Percentiles rank a stretch among this genome's conserved stretches.
Evolutionary conservation across 176 grass and related monocot species (phyloP).

Genomic region (Miscanthus lutarioriparius): DNA sequence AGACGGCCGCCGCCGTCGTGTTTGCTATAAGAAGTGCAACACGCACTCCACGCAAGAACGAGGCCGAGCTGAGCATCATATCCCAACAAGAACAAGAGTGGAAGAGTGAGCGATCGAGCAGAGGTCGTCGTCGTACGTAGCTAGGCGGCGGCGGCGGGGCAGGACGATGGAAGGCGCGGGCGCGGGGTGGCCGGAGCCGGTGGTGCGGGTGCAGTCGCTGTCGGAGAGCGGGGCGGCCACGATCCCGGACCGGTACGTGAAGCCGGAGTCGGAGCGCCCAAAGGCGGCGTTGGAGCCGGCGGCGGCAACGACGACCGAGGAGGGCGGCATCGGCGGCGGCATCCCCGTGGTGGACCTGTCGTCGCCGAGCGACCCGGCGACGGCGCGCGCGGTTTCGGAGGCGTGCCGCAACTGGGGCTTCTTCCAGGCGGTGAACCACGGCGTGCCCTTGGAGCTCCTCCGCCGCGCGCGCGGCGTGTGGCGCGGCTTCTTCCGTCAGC

Average conservation of each 20-base stretch:
- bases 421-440: conserved; percentile 94
- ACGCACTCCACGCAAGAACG: too few species aligned
- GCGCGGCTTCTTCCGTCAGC: background rate
- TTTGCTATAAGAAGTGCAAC: too few species aligned
- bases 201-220: conserved; percentile 76
- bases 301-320: background rate
- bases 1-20: too few species aligned
- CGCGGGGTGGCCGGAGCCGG: conserved; percentile 70
- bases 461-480: conserved; percentile 13
- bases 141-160: too few species aligned
- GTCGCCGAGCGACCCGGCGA: background rate
- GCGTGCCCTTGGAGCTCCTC: conserved; percentile 46
- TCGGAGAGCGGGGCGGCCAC: conserved; percentile 50
- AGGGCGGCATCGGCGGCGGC: background rate
- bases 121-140: too few species aligned
- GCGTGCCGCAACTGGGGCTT: conserved; percentile 87
- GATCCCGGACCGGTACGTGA: conserved; percentile 66
- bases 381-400: conserved; percentile 37
- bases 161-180: too few species aligned
- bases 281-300: background rate
- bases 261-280: conserved; percentile 52
- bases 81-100: too few species aligned
- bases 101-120: too few species aligned
- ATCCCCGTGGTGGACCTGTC: conserved; percentile 79
- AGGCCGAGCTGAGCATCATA: too few species aligned